phyloP scores from a whole-genome alignment of 2,329 filamentous ascomycete genomes.

The Paecilomyces sp. region DNA sequence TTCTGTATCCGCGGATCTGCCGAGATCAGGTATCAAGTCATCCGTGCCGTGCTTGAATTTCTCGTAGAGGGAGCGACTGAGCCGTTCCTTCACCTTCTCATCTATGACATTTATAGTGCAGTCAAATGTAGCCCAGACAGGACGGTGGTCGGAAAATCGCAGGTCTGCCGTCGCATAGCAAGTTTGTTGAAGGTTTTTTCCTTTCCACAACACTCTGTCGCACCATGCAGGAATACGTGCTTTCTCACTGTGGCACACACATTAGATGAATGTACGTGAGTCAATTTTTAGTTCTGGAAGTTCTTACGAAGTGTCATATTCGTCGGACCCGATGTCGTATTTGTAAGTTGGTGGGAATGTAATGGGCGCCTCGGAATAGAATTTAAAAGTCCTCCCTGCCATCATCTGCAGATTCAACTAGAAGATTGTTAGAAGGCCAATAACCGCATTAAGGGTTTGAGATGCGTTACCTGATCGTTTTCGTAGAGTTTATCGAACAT shows the following conservation, averaged over 20 bases:
- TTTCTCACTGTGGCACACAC: constrained; percentile 60
- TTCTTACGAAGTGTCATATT: constrained; percentile 80
- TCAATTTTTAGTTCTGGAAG: neutral
- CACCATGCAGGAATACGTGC: constrained; percentile 95
- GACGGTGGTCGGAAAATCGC: constrained; percentile 90
- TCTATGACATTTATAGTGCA: constrained; percentile 77
- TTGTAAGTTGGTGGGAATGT: constrained; percentile 93
- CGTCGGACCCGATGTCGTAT: constrained; percentile 80
- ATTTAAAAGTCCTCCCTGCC: constrained; percentile 78
- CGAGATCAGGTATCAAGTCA: constrained; percentile 26
- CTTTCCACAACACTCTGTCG: constrained; percentile 84
- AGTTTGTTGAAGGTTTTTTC: constrained; percentile 71
- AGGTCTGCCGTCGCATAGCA: constrained; percentile 77
- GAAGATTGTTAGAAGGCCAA: constrained; percentile 2
- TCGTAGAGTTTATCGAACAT: constrained; percentile 78
- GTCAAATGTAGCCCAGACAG: constrained; percentile 83
- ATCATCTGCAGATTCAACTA: constrained; percentile 95
- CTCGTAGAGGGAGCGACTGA: constrained; percentile 69
- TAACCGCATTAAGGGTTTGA: neutral
- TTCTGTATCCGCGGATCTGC: constrained; percentile 17
- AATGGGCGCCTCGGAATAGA: constrained; percentile 84
- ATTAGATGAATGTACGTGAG: neutral
- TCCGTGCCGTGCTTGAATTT: constrained; percentile 58
- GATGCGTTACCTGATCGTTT: constrained; percentile 70
- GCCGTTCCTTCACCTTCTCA: constrained; percentile 61